These are phyloP conservation scores for Lentinula aciculospora DNA, from an alignment of 768 basidiomycete species.

Conservation along the genomic window DNA sequence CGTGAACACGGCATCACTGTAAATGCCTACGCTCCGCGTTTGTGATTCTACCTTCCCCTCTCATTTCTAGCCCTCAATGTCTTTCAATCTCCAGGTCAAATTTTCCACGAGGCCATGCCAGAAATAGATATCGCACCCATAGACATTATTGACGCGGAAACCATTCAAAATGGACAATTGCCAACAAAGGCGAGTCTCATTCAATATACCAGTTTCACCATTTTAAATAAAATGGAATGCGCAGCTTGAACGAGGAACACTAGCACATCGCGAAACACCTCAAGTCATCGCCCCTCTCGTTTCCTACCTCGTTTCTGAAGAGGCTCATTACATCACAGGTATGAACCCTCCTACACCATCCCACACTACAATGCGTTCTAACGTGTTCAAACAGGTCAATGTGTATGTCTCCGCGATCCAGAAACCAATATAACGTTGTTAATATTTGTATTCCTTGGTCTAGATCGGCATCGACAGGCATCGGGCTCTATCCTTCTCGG, in stretches of 20 bases:
- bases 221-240: neutral
- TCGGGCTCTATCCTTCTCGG: neutral
- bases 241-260: slow-evolving; percentile 10
- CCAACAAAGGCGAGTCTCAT: slow-evolving; percentile 1
- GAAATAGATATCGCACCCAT: too few relatives aligned
- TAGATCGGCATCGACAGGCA: neutral
- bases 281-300: slow-evolving; percentile 22
- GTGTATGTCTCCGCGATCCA: neutral
- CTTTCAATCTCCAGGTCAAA: neutral
- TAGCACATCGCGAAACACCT: slow-evolving; percentile 12
- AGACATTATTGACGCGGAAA: too few relatives aligned
- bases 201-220: neutral
- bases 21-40: slow-evolving; percentile 12
- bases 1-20: slow-evolving; percentile 13
- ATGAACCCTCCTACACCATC: neutral
- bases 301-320: slow-evolving; percentile 24
- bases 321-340: slow-evolving; percentile 25
- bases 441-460: neutral
- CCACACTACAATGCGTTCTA: neutral
- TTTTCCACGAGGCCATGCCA: neutral
- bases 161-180: too few relatives aligned
- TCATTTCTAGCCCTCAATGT: neutral
- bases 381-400: neutral
- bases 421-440: neutral
- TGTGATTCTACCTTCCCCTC: neutral